Conservation (phyloP, 768 basidiomycete species). For the Galerina marginata region DNA sequence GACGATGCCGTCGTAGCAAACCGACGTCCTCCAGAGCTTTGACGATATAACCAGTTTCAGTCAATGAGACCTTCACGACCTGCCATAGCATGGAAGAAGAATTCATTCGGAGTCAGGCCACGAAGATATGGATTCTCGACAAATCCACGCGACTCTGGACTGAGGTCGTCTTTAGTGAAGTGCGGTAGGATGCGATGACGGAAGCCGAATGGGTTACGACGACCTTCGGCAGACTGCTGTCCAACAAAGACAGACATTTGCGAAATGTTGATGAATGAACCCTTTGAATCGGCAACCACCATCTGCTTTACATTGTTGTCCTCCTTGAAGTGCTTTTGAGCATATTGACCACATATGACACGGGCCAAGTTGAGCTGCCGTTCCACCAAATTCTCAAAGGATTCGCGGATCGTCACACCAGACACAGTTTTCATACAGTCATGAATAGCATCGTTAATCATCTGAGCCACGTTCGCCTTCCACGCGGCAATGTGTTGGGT, state of each 20-base stretch:
- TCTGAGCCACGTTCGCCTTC: slow-evolving; percentile 77
- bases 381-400: slow-evolving; percentile 93
- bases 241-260: slow-evolving; percentile 99
- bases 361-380: slow-evolving; percentile 92
- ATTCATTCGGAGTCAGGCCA: slow-evolving; percentile 96
- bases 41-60: slow-evolving; percentile 99
- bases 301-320: slow-evolving; percentile 99
- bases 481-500: slow-evolving; percentile 80
- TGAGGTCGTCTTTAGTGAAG: slow-evolving; percentile 98
- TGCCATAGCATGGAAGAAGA: slow-evolving; percentile 99
- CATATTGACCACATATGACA: slow-evolving; percentile 93
- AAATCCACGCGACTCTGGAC: slow-evolving; percentile 96
- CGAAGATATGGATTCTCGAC: slow-evolving; percentile 99
- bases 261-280: slow-evolving; percentile 99
- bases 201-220: slow-evolving; percentile 98
- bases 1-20: slow-evolving; percentile 97
- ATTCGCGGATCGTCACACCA: slow-evolving; percentile 99
- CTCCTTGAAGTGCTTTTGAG: slow-evolving; percentile 97
- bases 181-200: slow-evolving; percentile 95
- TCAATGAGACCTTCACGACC: slow-evolving; percentile 99
- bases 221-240: slow-evolving; percentile 97
- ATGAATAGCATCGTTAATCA: slow-evolving; percentile 84
- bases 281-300: slow-evolving; percentile 99
- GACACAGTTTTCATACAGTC: slow-evolving; percentile 90
- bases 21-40: slow-evolving; percentile 98